Conservation (phyloP, 768 basidiomycete genomes). For the Strobilomyces dryophilus region DNA sequence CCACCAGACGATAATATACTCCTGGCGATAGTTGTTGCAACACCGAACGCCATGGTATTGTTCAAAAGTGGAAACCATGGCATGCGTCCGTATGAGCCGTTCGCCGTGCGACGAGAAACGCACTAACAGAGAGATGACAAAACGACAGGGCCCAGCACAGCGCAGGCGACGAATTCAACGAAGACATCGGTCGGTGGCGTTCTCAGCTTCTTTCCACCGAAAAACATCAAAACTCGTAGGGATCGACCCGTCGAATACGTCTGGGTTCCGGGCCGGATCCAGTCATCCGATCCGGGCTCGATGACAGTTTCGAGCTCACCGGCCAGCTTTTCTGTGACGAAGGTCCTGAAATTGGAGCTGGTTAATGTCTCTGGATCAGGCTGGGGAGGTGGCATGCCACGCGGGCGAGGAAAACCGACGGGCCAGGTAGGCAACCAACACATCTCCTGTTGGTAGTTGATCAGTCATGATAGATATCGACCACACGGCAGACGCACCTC, state of each 20-base stretch:
- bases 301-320: neutral
- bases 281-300: constrained; percentile 5
- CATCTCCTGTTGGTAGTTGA: constrained; percentile 13
- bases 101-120: too few species aligned
- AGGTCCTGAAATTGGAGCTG: neutral
- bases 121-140: too few species aligned
- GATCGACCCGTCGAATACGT: constrained; percentile 11
- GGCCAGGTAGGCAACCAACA: constrained; percentile 28
- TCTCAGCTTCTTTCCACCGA: neutral
- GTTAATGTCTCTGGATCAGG: neutral
- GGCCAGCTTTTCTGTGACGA: neutral
- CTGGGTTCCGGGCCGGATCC: constrained; percentile 22
- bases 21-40: too few species aligned
- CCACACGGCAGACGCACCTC: constrained; percentile 34
- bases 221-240: neutral
- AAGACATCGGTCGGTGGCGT: neutral
- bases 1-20: too few species aligned
- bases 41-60: too few species aligned
- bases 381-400: neutral
- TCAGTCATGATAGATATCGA: neutral
- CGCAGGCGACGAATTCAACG: neutral
- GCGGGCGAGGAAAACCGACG: constrained; percentile 4
- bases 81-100: too few species aligned
- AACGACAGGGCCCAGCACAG: too few species aligned
- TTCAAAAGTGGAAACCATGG: too few species aligned